Base-by-base conservation (phyloP, 441 rosid species). In the Mallotus japonicus region DNA sequence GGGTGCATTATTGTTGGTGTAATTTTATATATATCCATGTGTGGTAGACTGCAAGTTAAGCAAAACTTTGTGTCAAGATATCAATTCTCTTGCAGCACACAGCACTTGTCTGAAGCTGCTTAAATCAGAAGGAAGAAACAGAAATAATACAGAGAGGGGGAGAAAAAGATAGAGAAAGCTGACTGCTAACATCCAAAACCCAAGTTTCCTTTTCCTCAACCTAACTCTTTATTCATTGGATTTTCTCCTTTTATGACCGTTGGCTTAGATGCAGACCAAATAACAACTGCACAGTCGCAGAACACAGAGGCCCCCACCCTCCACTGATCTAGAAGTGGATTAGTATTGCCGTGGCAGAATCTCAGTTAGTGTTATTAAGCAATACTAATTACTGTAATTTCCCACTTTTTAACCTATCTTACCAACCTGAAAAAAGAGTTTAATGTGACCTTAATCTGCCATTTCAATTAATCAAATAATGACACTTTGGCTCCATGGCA, bases 11-110 rank as follows among this genome's bases (percentile, higher is more conserved):
- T 28, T 34, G 70, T 28, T 34, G 70, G 46, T 77, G 73, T 75
- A 74, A 62, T 69, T 77, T 17, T 63, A 9, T 16, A 42, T 0
- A 40, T n/a, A 8, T 60, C 56, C 34, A 32, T 76, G 62, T 77
- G 77, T 20, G 84, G 85, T 83, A 57, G 82, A 83, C 88, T 76
- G 84, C 81, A 86, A 84, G 86, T 70, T 75, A 88, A 88, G 89
- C 86, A 84, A 83, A 49, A 59, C 67, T 19, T 15, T 49, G 40
- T 55, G 68, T 50, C 76, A 24, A 46, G 12, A 65, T 70, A 73
- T 80, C 79, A 71, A 70, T 68, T 74, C 72, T 70, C 65, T 32
- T 44, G 77, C 81, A n/a, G 46, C 9, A 62, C 58, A 28, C 40
- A 37, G 40, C 40, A 4, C 5, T 61, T 57, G 65, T 66, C 78